These are phyloP conservation scores for Sphaerulina musiva DNA, from an alignment of 2,329 filamentous ascomycete genomes.

Conservation along the genomic window DNA sequence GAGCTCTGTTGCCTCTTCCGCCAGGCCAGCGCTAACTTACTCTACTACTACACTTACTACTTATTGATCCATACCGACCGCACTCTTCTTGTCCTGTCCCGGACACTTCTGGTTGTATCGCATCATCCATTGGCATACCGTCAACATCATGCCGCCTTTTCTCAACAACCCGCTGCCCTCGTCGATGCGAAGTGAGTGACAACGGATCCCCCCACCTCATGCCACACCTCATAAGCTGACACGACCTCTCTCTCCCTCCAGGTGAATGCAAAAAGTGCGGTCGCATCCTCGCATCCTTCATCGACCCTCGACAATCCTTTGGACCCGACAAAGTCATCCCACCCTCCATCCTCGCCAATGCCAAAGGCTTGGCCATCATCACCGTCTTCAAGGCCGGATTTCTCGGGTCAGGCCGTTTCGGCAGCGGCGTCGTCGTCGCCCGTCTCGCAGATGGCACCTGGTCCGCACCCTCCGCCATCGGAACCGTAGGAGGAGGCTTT, in stretches of 20 bases:
- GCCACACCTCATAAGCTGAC: not conserved
- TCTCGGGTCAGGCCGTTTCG: conserved; percentile 73
- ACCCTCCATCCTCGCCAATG: conserved; percentile 77
- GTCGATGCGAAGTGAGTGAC: conserved; percentile 46
- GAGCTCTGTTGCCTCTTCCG: too few species aligned
- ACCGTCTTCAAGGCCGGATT: conserved; percentile 84
- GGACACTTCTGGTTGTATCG: too few species aligned
- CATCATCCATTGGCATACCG: too few species aligned
- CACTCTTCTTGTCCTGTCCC: too few species aligned
- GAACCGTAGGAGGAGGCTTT: conserved; percentile 72
- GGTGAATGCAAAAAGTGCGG: conserved; percentile 96
- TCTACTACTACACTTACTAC: too few species aligned
- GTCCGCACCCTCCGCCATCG: conserved; percentile 76
- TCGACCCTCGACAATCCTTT: conserved; percentile 88
- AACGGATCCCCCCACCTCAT: not conserved
- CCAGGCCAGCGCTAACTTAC: too few species aligned
- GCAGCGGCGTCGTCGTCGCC: conserved; percentile 74
- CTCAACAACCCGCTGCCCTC: conserved; percentile 51
- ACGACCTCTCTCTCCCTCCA: conserved; percentile 35
- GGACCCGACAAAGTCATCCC: conserved; percentile 97
- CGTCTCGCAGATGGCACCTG: conserved; percentile 69
- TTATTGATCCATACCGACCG: too few species aligned
- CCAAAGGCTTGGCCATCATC: conserved; percentile 84
- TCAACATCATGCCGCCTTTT: conserved; percentile 37
- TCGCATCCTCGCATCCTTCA: conserved; percentile 90